phyloP scores from a whole-genome alignment of 805 yeast genomes.

The Pachysolen tannophilus region DNA sequence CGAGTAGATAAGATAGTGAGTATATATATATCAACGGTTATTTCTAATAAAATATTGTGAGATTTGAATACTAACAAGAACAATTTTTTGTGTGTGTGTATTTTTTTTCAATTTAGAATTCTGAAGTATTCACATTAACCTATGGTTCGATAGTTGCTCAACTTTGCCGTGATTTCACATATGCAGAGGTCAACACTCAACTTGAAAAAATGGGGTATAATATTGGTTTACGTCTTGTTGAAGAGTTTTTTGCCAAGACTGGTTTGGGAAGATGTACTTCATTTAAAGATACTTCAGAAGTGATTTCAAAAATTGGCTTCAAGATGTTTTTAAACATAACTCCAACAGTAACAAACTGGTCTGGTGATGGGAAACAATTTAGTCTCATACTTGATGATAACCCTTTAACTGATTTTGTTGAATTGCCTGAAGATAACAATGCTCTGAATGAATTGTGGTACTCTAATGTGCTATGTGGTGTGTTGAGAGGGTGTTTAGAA shows the following conservation, averaged over 20 bases:
- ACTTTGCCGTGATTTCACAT: constrained; percentile 75
- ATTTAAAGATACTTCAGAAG: constrained; percentile 82
- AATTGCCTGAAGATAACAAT: constrained; percentile 82
- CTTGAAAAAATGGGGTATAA: constrained; percentile 92
- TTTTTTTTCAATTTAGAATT: no score
- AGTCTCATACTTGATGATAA: constrained; percentile 71
- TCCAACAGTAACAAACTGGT: constrained; percentile 73
- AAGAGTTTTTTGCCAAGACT: constrained; percentile 85
- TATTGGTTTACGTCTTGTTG: constrained; percentile 85
- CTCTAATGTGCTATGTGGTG: constrained; percentile 84
- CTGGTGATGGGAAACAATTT: constrained; percentile 66
- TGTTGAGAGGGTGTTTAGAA: constrained; percentile 82
- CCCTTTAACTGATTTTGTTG: constrained; percentile 93
- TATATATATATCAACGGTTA: no score
- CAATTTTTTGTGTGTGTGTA: constrained; percentile 10
- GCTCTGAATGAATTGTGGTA: constrained; percentile 80
- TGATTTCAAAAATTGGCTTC: constrained; percentile 81
- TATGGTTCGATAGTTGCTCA: constrained; percentile 94
- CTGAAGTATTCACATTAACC: constrained; percentile 89
- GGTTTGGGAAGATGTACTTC: constrained; percentile 76
- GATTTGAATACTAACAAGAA: background rate
- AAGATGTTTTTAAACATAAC: constrained; percentile 78
- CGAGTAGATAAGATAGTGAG: constrained; percentile 76
- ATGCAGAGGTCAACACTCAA: constrained; percentile 71
- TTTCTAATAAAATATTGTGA: background rate